A percentile compares a stretch with the other conserved stretches of the same genome.
Evolutionary conservation across 2,329 filamentous ascomycete genomes (phyloP).

Genomic region (Trichoderma aggressivum): DNA sequence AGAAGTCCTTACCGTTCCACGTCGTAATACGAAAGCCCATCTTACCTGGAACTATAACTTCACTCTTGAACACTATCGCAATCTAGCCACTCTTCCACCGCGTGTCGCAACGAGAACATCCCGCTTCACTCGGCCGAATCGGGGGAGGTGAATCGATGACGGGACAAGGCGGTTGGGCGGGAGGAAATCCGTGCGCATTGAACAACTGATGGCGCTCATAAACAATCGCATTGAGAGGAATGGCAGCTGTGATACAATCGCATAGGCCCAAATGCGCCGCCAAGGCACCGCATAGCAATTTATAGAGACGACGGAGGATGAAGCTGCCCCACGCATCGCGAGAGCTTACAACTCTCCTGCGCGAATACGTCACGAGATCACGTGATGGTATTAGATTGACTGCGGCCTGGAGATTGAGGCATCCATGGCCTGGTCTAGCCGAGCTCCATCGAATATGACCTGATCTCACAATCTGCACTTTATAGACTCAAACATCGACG

Average conservation of each 20-base stretch:
- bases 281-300: not conserved
- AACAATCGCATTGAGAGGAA: not conserved
- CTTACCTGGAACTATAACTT: slow-evolving; percentile 23
- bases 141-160: not conserved
- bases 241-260: not conserved
- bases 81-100: not conserved
- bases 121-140: not conserved
- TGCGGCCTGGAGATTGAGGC: slow-evolving; percentile 33
- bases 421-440: slow-evolving; percentile 31
- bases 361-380: slow-evolving; percentile 30
- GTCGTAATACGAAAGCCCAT: slow-evolving; percentile 81
- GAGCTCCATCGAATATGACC: slow-evolving; percentile 34
- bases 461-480: slow-evolving; percentile 33
- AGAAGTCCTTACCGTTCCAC: slow-evolving; percentile 66
- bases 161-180: not conserved
- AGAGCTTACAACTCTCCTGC: not conserved
- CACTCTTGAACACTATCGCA: not conserved
- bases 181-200: not conserved
- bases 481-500: slow-evolving; percentile 26
- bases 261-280: not conserved
- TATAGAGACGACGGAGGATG: not conserved
- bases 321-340: not conserved
- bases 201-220: not conserved
- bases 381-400: slow-evolving; percentile 24
- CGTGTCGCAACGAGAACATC: not conserved